phyloP scores from a whole-genome alignment of 1,284 basidiomycete species.

The Inonotus obliquus region DNA sequence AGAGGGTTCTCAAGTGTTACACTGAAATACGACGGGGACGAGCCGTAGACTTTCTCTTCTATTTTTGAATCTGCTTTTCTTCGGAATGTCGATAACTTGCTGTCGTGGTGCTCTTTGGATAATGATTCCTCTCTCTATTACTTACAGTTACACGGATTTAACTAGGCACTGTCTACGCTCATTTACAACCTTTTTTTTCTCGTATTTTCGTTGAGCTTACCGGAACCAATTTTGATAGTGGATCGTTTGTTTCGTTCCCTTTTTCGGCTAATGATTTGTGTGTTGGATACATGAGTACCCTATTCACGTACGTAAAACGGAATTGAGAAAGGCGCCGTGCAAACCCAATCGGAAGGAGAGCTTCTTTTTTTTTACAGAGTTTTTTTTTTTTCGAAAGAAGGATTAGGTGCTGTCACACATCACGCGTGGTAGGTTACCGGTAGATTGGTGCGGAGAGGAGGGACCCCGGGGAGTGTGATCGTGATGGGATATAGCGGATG shows the following conservation, averaged over 20 bases:
- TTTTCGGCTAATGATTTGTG: neutral
- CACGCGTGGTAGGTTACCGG: constrained; percentile 2
- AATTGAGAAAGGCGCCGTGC: constrained; percentile 24
- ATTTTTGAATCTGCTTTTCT: neutral
- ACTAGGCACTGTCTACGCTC: neutral
- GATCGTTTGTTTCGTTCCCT: neutral
- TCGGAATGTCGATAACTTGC: neutral
- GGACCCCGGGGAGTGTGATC: constrained; percentile 18
- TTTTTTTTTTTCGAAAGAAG: neutral
- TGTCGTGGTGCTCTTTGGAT: constrained; percentile 12
- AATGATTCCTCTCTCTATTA: neutral
- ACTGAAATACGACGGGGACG: constrained; percentile 76
- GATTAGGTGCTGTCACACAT: neutral
- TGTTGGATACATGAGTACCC: neutral
- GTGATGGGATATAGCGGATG: constrained; percentile 1
- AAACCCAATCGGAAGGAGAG: neutral
- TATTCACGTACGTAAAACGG: constrained; percentile 20
- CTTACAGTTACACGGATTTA: neutral
- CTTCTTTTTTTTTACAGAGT: neutral
- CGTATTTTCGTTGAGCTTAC: neutral
- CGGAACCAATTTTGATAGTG: neutral
- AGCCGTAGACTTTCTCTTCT: constrained; percentile 11
- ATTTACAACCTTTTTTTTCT: neutral
- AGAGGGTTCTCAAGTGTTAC: constrained; percentile 85
- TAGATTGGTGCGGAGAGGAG: neutral